Conservation (phyloP, 1,284 basidiomycete species). For the Heterobasidion occidentale region DNA sequence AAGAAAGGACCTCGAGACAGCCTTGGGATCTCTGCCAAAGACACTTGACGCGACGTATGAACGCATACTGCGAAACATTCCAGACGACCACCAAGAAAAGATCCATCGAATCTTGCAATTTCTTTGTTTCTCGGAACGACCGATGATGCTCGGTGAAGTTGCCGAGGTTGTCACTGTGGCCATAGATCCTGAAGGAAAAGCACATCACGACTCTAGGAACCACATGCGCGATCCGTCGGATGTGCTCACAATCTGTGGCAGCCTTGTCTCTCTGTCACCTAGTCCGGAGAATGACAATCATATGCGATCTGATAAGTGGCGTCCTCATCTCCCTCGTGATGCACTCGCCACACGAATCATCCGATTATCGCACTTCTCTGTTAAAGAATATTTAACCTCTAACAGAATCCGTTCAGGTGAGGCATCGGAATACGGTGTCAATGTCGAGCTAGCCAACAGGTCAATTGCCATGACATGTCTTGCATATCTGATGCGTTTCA, state of each 20-base stretch:
- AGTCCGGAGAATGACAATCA: no score
- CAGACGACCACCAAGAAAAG: background rate
- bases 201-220: no score
- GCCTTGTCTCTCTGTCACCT: no score
- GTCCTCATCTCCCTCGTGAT: no score
- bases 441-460: background rate
- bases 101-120: constrained; percentile 5
- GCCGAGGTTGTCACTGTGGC: background rate
- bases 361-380: background rate
- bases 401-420: background rate
- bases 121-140: background rate
- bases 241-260: no score
- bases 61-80: background rate
- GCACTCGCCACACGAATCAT: background rate
- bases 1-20: background rate
- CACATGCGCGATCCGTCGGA: no score
- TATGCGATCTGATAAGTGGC: no score
- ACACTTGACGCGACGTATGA: constrained; percentile 5
- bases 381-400: background rate
- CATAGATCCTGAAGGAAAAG: background rate
- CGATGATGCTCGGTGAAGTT: background rate
- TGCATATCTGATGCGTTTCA: background rate
- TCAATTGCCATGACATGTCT: background rate
- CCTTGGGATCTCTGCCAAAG: background rate
- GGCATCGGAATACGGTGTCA: background rate